Base-by-base conservation (phyloP, 2,329 filamentous ascomycete genomes). In the Mycosphaerelloides madeirae region DNA sequence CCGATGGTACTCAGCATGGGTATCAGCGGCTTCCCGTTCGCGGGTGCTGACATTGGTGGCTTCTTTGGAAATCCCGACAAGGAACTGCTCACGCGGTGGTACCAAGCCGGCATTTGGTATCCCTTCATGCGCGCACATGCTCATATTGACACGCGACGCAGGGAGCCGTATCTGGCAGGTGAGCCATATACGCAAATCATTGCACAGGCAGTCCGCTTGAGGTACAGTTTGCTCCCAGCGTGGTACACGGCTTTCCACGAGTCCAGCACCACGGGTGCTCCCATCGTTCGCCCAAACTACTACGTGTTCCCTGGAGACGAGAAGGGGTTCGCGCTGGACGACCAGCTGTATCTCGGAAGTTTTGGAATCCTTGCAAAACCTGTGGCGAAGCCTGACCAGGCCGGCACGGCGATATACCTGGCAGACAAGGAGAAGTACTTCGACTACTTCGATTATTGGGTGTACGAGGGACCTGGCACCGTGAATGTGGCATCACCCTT, bases 221-320 rank as follows among this genome's bases (percentile, higher is more conserved):
- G 93, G 39, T 98, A 98, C 68, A 81, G 84, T 52, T 77, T 98
- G 29, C 77, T 98, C 31, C 93, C 93, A 20, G 81, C 87, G 1
- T 97, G 90, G 90, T 98, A 98, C 67, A 97, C 91, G 1, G 89
- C 91, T 7, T 98, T 98, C 75, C 88, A 91, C 62, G 82, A 94
- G 60, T 88, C 93, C 11, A 84, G 87, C 57, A 76, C 81, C 13
- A 81, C 87, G 37, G 91, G 90, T 31, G 85, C 83, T 43, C 93
- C 93, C 0, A 91, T 98, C 56, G 75, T 98, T 43, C 80, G 87
- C 41, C 91, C 93, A 8, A 89, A 97, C 70, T 95, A 90, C 71
- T 97, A 91, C 72, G 85, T 88, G 1, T 87, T 95, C 61, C 93
- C 93, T 0, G 73, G 77, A 1, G 89, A 94, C 55, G 91, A 96